Base-by-base conservation (phyloP, 306 rosid genomes). In the Cicer bijugum region DNA sequence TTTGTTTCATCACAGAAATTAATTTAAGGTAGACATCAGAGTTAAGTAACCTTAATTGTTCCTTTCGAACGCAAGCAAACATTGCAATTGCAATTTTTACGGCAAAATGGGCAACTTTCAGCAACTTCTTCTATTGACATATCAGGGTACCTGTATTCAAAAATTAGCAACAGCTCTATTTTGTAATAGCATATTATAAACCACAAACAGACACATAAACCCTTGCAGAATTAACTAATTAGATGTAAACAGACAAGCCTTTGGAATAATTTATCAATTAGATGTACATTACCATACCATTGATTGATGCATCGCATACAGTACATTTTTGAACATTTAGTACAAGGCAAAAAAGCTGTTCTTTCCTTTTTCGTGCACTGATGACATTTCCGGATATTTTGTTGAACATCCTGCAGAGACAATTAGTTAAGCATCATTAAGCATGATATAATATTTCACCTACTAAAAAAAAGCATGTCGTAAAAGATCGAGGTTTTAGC, bases 41-140 rank as follows among this genome's bases (percentile, higher is more conserved):
- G 40, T 70, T 63, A 60, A 61, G 52, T 65, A 73, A 92, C 97
- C 96, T 92, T 75, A 70, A 88, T 82, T 68, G 79, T 35, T 76
- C 92, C 87, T 78, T 80, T 81, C 61, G 89, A 81, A 62, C 78
- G 79, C 86, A 90, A 85, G 82, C 97, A 92, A 46, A 44, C 78
- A 85, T 88, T 89, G 84, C 97, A 92, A 86, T 92, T 92, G 85
- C 97, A 92, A 46, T 48, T 88, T 71, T 72, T 74, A 28, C 80
- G 81, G 81, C 97, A 92, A 80, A 78, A 88, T 56, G 96, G 97
- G 78, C 97, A 92, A 37, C 80, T 74, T 19, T 19, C 75, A 44
- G 86, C 82, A 78, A 88, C 55, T 71, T 81, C 89, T 82, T 78
- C 83, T 65, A 79, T 74, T n/a, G 83, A 71, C 86, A 86, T 72